Conservation (phyloP, 1,284 basidiomycete species). For the Fomes fomentarius region DNA sequence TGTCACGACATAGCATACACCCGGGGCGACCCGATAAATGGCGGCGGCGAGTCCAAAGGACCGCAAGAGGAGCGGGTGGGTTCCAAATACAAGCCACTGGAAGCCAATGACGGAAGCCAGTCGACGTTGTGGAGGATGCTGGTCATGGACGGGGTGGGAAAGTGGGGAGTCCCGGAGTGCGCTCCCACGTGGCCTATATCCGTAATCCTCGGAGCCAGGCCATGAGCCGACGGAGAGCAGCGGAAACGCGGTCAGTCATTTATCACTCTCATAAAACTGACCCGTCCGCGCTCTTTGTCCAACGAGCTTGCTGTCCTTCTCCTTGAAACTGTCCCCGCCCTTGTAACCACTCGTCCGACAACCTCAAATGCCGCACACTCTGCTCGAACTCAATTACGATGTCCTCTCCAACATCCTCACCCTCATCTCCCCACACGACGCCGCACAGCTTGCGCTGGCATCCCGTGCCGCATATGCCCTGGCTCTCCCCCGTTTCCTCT, state of each 20-base stretch:
- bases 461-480: conserved; percentile 19
- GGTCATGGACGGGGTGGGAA: too few relatives aligned
- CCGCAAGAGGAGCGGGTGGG: background rate
- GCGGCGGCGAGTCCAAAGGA: too few relatives aligned
- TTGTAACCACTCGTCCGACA: background rate
- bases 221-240: conserved; percentile 10
- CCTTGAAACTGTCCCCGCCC: too few relatives aligned
- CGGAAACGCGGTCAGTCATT: conserved; percentile 14
- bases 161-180: conserved; percentile 11
- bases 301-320: too few relatives aligned
- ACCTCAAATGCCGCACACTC: conserved; percentile 13
- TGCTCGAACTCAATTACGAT: conserved; percentile 25
- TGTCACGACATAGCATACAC: background rate
- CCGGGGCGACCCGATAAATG: background rate
- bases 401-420: conserved; percentile 21
- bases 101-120: background rate
- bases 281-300: conserved; percentile 5
- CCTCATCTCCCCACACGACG: conserved; percentile 17
- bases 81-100: background rate
- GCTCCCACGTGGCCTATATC: conserved; percentile 14
- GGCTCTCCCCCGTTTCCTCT: conserved; percentile 21
- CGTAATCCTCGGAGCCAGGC: conserved; percentile 9
- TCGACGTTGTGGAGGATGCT: background rate
- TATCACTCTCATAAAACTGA: conserved; percentile 4
- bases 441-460: conserved; percentile 20